A percentile compares a stretch with the other conserved stretches of the same genome.
These are phyloP conservation scores for Akanthomyces dipterigenus DNA, from an alignment of 2,329 filamentous ascomycete species.

Conservation along the genomic window DNA sequence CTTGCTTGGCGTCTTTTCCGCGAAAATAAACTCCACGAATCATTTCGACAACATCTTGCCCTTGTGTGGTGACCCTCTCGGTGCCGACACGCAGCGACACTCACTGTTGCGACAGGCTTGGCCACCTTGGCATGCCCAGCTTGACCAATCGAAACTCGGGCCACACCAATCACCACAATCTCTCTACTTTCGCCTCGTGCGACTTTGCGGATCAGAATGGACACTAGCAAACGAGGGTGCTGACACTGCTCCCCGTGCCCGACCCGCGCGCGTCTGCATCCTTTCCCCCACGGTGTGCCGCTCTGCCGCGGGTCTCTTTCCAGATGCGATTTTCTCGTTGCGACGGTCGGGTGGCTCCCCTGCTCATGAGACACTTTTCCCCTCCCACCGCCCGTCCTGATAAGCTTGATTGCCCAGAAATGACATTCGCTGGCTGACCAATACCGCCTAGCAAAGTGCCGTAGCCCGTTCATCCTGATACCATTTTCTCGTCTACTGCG, in stretches of 20 bases:
- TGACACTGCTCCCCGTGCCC: background rate
- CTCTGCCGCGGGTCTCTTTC: conserved; percentile 2
- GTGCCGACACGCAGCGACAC: background rate
- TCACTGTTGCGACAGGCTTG: background rate
- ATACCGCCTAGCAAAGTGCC: conserved; percentile 1
- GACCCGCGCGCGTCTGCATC: conserved; percentile 9
- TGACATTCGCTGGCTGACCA: background rate
- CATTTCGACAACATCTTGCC: too few species aligned
- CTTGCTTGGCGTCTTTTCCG: background rate
- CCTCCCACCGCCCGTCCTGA: background rate
- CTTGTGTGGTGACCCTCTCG: background rate
- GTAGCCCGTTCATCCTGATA: background rate
- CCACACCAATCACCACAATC: background rate
- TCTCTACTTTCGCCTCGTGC: background rate
- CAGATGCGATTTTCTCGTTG: background rate
- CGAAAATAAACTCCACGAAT: background rate
- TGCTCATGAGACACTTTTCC: background rate
- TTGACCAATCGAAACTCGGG: background rate
- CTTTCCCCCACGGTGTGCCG: background rate
- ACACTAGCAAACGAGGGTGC: conserved; percentile 2
- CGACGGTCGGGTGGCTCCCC: conserved; percentile 4
- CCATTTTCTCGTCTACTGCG: background rate
- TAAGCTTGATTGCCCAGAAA: background rate
- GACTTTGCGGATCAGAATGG: background rate
- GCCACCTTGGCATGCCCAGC: background rate